Base-by-base conservation (phyloP, 225 moss, liverwort and hornwort genomes). In the Takakia lepidozioides region DNA sequence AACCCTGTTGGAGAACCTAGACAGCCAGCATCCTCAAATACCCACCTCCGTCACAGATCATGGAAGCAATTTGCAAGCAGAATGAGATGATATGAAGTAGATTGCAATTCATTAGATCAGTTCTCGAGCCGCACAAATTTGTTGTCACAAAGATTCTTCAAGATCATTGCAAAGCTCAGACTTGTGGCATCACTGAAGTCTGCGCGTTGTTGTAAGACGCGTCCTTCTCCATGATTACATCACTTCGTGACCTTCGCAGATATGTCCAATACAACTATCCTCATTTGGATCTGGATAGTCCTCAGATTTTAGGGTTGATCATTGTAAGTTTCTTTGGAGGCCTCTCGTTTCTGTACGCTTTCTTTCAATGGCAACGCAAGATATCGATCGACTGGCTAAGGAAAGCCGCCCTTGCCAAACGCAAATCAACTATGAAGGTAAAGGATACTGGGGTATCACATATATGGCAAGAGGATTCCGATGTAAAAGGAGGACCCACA, bases 391-490 rank as follows among this genome's bases (percentile, higher is more conserved):
- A 41, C n/a, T 41, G 41, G 41, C 11, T 41, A 20, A 41, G 20
- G 41, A 14, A 16, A 20, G 5, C 41, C 41, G 41, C 41, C 41
- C 11, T 41, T 41, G 41, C 41, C n/a, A 41, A 41, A 20, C 41
- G 41, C 41, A 59, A 28, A 22, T 61, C 70, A 8, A 52, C 61
- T 32, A 29, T 49, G 14, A 66, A 71, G 23, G 43, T 16, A 21
- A 66, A 48, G 43, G 66, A 66, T 25, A 66, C 52, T 29, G 71
- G 69, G 35, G 78, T 65, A 48, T 52, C 68, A 25, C 78, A 78
- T 64, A 41, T 54, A 5, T 78, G 78, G 78, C 73, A 58, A 27
- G 72, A 78, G 29, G 78, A 78, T 51, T 51, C 68, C 23, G 72
- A 68, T 3, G 59, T 53, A 27, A 78, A 72, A 29, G 65, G 64